Conservation (phyloP, 805 yeast genomes). For the Candida peoriensis region DNA sequence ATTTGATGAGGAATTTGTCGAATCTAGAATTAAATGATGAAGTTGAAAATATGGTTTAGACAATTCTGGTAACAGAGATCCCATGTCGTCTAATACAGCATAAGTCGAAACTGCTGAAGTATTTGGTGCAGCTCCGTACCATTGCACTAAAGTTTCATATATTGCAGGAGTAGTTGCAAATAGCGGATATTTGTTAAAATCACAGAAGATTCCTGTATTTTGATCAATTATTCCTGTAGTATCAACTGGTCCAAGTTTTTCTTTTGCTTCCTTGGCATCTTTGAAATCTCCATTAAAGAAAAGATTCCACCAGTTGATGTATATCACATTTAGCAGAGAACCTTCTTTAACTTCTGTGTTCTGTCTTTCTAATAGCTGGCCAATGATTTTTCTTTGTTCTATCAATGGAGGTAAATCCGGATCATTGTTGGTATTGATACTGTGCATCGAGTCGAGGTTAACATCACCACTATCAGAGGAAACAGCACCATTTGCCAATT, state of each 20-base stretch:
- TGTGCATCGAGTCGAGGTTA: too few species aligned
- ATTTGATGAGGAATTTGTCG: constrained; percentile 8
- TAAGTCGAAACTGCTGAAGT: constrained; percentile 34
- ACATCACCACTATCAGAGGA: neutral
- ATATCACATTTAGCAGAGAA: constrained; percentile 11
- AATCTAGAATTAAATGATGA: constrained; percentile 32
- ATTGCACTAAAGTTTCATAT: constrained; percentile 39
- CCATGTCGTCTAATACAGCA: constrained; percentile 25
- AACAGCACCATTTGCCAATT: too few species aligned
- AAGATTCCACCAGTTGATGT: constrained; percentile 12
- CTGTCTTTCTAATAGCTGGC: constrained; percentile 6
- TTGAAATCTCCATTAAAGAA: constrained; percentile 8
- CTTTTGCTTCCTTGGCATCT: constrained; percentile 7
- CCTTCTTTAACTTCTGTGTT: constrained; percentile 10
- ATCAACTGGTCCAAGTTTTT: constrained; percentile 34
- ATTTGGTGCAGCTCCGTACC: constrained; percentile 48
- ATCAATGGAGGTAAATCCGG: constrained; percentile 1
- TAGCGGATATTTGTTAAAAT: constrained; percentile 25
- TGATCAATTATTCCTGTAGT: constrained; percentile 37
- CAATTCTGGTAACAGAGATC: constrained; percentile 28
- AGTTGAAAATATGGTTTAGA: constrained; percentile 32
- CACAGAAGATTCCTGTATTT: constrained; percentile 39
- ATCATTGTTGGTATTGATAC: neutral
- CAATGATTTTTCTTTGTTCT: constrained; percentile 15
- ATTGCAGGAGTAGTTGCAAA: constrained; percentile 37